These are phyloP conservation scores for Colletotrichum tofieldiae DNA, from an alignment of 2,329 filamentous ascomycete species.

Conservation along the genomic window DNA sequence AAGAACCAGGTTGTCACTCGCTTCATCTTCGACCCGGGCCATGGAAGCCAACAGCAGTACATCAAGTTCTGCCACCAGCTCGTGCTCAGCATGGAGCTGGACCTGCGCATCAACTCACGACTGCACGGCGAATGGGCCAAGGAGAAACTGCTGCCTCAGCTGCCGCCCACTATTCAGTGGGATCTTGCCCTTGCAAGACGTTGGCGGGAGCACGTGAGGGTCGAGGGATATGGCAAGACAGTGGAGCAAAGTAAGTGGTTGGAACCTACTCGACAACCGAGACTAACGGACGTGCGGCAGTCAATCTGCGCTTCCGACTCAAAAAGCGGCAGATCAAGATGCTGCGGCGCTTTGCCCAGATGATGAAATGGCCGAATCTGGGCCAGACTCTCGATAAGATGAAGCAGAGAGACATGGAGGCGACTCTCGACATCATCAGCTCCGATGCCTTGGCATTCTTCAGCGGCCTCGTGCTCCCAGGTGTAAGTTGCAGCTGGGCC, in stretches of 20 bases:
- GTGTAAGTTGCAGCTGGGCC: slow-evolving; percentile 61
- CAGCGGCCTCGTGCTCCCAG: slow-evolving; percentile 80
- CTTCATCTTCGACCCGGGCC: slow-evolving; percentile 76
- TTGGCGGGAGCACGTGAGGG: slow-evolving; percentile 80
- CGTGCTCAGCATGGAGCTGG: slow-evolving; percentile 80
- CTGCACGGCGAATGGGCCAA: slow-evolving; percentile 75
- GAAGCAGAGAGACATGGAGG: slow-evolving; percentile 72
- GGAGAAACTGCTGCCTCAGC: slow-evolving; percentile 74
- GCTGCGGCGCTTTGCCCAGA: slow-evolving; percentile 77
- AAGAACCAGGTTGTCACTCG: slow-evolving; percentile 82
- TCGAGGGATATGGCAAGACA: slow-evolving; percentile 72
- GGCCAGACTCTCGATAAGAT: slow-evolving; percentile 75
- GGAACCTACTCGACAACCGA: neutral
- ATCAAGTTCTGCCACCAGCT: slow-evolving; percentile 83
- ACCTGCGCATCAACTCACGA: slow-evolving; percentile 77
- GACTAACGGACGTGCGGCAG: slow-evolving; percentile 47
- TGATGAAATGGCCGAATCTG: slow-evolving; percentile 85
- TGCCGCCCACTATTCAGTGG: slow-evolving; percentile 81
- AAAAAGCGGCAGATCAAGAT: slow-evolving; percentile 79
- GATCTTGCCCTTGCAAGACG: slow-evolving; percentile 80
- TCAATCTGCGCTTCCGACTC: slow-evolving; percentile 75
- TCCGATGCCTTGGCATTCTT: slow-evolving; percentile 86
- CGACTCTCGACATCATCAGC: slow-evolving; percentile 72
- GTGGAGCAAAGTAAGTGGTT: slow-evolving; percentile 64
- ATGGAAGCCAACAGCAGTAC: slow-evolving; percentile 70